Evolutionary conservation across 148 eudicot species (phyloP).

Genomic region (Spergularia marina): DNA sequence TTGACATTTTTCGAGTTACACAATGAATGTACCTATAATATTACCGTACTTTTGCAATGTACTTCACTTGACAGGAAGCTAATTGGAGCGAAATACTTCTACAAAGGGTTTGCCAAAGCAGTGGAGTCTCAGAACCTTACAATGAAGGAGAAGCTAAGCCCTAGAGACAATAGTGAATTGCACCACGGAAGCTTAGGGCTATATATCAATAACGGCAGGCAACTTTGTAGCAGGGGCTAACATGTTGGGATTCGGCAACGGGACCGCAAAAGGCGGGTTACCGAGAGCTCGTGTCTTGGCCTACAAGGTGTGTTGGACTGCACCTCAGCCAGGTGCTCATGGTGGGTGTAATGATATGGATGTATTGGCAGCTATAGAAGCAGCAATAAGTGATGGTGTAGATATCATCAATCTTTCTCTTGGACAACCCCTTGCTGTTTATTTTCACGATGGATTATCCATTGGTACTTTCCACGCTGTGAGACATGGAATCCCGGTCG

Average conservation of each 20-base stretch:
- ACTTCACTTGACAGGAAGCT: no score
- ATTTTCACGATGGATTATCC: slow-evolving; percentile 31
- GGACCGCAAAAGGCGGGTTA: slow-evolving; percentile 67
- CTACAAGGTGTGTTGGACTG: slow-evolving; percentile 55
- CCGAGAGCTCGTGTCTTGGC: slow-evolving; percentile 64
- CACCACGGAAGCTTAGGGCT: slow-evolving; percentile 59
- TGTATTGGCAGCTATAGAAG: slow-evolving; percentile 42
- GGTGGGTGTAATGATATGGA: slow-evolving; percentile 37
- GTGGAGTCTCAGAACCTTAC: no score
- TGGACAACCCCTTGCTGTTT: slow-evolving; percentile 29
- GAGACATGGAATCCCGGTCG: slow-evolving; percentile 38
- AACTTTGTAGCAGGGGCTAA: slow-evolving; percentile 44
- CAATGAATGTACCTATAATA: no score
- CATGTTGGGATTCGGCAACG: slow-evolving; percentile 32
- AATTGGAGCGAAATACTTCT: no score
- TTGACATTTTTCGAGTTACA: no score
- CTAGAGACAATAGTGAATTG: no score
- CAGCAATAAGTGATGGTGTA: slow-evolving; percentile 56
- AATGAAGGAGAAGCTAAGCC: no score
- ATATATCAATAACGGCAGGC: slow-evolving; percentile 62
- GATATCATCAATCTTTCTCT: slow-evolving; percentile 51
- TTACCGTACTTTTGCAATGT: no score
- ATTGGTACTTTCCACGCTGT: slow-evolving; percentile 58
- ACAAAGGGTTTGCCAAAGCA: no score
- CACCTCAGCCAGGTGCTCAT: neutral